phyloP scores from a whole-genome alignment of 352 stramenopile species.

The Phytophthora cactorum region DNA sequence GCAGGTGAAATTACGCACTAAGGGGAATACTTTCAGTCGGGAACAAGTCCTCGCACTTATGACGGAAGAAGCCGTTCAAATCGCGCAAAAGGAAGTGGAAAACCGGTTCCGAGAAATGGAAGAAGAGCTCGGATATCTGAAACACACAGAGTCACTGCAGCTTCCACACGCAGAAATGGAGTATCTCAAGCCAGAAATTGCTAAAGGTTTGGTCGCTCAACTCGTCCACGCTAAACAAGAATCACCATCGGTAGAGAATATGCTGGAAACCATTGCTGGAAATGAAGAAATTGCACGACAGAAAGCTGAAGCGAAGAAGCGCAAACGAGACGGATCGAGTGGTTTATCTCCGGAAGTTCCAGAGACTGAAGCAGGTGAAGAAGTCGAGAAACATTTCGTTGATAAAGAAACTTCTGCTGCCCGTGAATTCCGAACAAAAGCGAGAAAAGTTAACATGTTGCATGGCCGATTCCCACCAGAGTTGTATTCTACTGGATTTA shows the following conservation, averaged over 20 bases:
- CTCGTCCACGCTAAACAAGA: slow-evolving; percentile 71
- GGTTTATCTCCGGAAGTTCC: slow-evolving; percentile 34
- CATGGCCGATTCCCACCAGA: slow-evolving; percentile 66
- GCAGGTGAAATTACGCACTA: slow-evolving; percentile 91
- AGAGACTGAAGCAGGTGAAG: slow-evolving; percentile 40
- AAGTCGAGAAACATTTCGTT: slow-evolving; percentile 64
- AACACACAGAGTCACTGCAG: slow-evolving; percentile 46
- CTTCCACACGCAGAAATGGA: slow-evolving; percentile 55
- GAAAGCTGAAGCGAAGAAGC: slow-evolving; percentile 49
- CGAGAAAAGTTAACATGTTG: slow-evolving; percentile 67
- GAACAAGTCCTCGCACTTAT: slow-evolving; percentile 85
- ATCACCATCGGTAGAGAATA: slow-evolving; percentile 36
- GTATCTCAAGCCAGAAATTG: slow-evolving; percentile 72
- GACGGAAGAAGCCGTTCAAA: slow-evolving; percentile 85
- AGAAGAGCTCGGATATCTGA: slow-evolving; percentile 79
- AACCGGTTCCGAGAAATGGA: slow-evolving; percentile 90
- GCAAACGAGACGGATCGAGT: slow-evolving; percentile 26
- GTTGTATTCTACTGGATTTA: slow-evolving; percentile 72
- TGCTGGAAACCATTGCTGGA: slow-evolving; percentile 63
- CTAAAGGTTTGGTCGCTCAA: slow-evolving; percentile 62
- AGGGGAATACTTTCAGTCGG: slow-evolving; percentile 76
- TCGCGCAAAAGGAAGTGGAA: slow-evolving; percentile 79
- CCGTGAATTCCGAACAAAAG: slow-evolving; percentile 35
- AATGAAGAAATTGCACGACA: slow-evolving; percentile 63
- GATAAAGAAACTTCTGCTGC: slow-evolving; percentile 41